Evolutionary conservation across 2,329 filamentous ascomycete species (phyloP), one percentile per base, ranked within the genome.

Genomic region (Neopestalotiopsis rosae): DNA sequence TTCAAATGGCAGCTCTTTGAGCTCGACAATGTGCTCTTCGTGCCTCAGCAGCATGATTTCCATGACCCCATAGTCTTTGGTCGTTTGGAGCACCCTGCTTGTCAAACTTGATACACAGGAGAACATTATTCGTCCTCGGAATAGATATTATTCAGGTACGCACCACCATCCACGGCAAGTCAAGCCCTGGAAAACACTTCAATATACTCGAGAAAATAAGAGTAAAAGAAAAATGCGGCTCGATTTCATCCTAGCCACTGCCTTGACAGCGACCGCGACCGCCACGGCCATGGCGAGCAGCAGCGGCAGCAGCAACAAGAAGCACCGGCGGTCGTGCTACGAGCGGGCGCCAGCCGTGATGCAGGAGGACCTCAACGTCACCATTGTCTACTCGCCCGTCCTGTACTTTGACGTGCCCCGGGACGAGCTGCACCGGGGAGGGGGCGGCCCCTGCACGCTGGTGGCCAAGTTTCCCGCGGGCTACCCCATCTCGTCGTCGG

Each of bases 401-500:
- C 20, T 76, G 3, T 64, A 67, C 30, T 75, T 76, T 70, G 56
- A 67, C 66, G 65, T 76, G 34, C 73, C 73, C 10, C 30, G 67
- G 40, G 62, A 61, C 67, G 56, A 68, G 13, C 69, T 65, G 4
- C 45, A 28, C 24, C 24, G 24, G 24, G 24, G 14, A n/a, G 13
- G 58, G 1, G 58, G n/a, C 30, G 75, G 74, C 9, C 71, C 76
- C 13, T 79, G 77, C 75, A 58, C 69, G 42, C 74, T 79, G 12
- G 67, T 75, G 61, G 74, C 72, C 64, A 68, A 69, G 59, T 77
- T 79, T 72, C 77, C 77, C 7, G 70, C 72, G 9, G 67, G 68
- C 67, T 77, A 76, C 72, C 65, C 58, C 24, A 58, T 67, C 62
- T 20, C 34, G 40, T 34, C 20, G 24, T 61, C 62, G 24, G 67